phyloP scores from a whole-genome alignment of 2,329 filamentous ascomycete genomes.

The Coleophoma cylindrospora region DNA sequence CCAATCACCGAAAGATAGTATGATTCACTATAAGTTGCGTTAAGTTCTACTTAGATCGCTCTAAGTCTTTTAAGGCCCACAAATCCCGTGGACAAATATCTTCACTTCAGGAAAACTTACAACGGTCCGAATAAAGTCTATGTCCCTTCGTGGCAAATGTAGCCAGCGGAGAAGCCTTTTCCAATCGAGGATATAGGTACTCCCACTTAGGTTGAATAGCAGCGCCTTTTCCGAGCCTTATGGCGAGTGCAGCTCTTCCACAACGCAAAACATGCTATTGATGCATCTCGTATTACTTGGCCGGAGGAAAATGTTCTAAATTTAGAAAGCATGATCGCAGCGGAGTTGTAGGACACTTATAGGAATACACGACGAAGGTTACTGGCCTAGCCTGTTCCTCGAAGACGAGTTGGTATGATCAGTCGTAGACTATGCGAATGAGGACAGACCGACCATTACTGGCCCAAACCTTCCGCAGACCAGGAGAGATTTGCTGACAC shows the following conservation, averaged over 20 bases:
- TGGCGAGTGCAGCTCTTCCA: conserved; percentile 6
- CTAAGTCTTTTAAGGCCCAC: conserved; percentile 4
- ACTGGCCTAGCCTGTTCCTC: background rate
- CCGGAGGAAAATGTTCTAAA: too few relatives aligned
- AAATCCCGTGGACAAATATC: background rate
- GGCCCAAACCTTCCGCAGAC: background rate
- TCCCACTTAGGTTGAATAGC: conserved; percentile 6
- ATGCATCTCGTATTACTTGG: background rate
- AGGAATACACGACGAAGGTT: background rate
- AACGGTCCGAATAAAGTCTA: background rate
- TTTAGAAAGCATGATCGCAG: background rate
- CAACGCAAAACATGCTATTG: conserved; percentile 1
- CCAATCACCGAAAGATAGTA: conserved; percentile 3
- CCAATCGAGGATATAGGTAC: conserved; percentile 4
- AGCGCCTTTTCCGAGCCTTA: conserved; percentile 7
- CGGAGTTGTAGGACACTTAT: background rate
- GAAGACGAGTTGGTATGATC: background rate
- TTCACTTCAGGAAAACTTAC: background rate
- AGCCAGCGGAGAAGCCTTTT: background rate
- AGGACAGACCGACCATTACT: background rate
- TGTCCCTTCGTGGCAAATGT: conserved; percentile 1
- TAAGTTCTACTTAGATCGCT: conserved; percentile 5
- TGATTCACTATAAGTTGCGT: conserved; percentile 4
- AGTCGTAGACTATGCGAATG: background rate
- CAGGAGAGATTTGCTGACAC: background rate